Conservation (phyloP, 2,329 filamentous ascomycete genomes). For the Cryphonectria japonica region DNA sequence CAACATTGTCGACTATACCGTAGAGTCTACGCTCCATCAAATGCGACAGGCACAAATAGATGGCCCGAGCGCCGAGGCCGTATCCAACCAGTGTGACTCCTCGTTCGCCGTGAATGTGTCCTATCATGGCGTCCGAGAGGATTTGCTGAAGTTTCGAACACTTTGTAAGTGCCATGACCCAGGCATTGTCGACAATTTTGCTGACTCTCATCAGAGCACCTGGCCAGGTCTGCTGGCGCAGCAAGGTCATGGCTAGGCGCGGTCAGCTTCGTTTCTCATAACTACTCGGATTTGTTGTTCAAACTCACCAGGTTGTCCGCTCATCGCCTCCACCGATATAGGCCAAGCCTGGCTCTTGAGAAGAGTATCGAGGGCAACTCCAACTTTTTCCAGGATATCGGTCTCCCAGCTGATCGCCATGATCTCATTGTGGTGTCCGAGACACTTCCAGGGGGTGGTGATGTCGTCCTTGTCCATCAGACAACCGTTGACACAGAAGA, state of each 20-base stretch:
- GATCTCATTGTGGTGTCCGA: slow-evolving; percentile 74
- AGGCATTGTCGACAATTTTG: slow-evolving; percentile 80
- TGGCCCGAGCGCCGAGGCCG: slow-evolving; percentile 78
- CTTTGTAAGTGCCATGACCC: slow-evolving; percentile 74
- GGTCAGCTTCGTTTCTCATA: slow-evolving; percentile 2
- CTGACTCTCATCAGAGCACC: slow-evolving; percentile 66
- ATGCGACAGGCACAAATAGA: slow-evolving; percentile 80
- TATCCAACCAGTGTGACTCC: slow-evolving; percentile 82
- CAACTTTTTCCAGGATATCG: slow-evolving; percentile 75
- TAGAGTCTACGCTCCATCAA: slow-evolving; percentile 83
- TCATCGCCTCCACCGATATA: slow-evolving; percentile 60
- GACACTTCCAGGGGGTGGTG: slow-evolving; percentile 75
- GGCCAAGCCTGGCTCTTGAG: slow-evolving; percentile 82
- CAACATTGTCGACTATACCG: slow-evolving; percentile 82
- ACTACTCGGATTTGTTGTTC: not conserved
- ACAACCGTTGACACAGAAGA: slow-evolving; percentile 84
- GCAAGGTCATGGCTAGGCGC: slow-evolving; percentile 37
- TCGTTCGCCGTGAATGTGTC: slow-evolving; percentile 80
- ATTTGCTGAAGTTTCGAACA: slow-evolving; percentile 73
- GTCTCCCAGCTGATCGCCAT: slow-evolving; percentile 87
- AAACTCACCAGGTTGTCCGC: slow-evolving; percentile 50
- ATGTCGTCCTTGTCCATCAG: slow-evolving; percentile 72
- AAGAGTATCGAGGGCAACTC: slow-evolving; percentile 75
- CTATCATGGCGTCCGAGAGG: slow-evolving; percentile 81
- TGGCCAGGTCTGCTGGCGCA: slow-evolving; percentile 67